phyloP scores from a whole-genome alignment of 306 rosid species.

The Chamaecrista fasciculata region DNA sequence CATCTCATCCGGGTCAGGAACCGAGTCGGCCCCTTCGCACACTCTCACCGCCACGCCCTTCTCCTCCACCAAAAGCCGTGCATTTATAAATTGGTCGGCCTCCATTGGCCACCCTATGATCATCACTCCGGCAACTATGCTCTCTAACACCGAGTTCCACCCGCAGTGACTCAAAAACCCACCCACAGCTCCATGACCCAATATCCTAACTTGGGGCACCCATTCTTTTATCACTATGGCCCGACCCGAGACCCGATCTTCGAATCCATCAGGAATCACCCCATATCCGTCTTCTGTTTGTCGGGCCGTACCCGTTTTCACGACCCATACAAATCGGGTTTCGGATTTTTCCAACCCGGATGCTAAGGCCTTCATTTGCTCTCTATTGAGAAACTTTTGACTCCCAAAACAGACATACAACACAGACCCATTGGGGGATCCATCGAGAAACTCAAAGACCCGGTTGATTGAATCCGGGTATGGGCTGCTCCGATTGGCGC shows the following conservation, averaged over 20 bases:
- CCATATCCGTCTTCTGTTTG: conserved; percentile 24
- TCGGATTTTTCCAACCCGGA: too few relatives aligned
- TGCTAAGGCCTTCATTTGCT: conserved; percentile 48
- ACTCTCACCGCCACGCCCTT: conserved; percentile 38
- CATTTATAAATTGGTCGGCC: too few relatives aligned
- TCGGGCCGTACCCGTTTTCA: conserved; percentile 30
- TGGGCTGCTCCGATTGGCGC: neutral
- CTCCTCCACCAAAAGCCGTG: too few relatives aligned
- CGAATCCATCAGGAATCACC: conserved; percentile 40
- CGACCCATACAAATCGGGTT: conserved; percentile 49
- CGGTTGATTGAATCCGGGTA: neutral
- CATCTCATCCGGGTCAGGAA: too few relatives aligned
- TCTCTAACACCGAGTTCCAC: too few relatives aligned
- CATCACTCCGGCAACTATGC: too few relatives aligned
- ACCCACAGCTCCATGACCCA: neutral
- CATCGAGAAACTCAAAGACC: too few relatives aligned
- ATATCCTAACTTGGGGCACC: conserved; percentile 8
- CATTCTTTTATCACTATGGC: conserved; percentile 43
- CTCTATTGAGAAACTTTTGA: conserved; percentile 42
- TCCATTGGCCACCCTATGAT: too few relatives aligned
- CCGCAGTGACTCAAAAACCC: too few relatives aligned
- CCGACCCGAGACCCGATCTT: conserved; percentile 34
- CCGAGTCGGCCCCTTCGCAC: conserved; percentile 38
- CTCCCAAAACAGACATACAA: conserved; percentile 62
- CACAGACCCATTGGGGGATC: too few relatives aligned